Base-by-base conservation (phyloP, 345 rosid species). In the Boechera divaricarpa region DNA sequence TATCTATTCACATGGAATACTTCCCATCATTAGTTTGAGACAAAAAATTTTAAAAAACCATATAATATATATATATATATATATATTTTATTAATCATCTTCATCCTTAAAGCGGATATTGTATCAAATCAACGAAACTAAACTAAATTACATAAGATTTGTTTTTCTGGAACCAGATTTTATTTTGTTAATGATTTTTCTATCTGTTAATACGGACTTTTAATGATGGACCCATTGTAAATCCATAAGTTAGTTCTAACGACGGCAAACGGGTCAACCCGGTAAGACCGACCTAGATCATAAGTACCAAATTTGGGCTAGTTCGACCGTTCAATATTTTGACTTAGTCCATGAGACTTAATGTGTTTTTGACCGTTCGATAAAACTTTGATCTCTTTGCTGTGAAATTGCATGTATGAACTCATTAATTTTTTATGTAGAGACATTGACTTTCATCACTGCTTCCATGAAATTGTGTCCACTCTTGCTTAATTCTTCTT, bases 361-460 rank as follows among this genome's bases (percentile, higher is more conserved):
- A 45, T 45, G 51, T 45, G 51, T 45, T 6, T 45, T 45, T 39
- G 35, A 21, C 21, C 21, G 21, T 21, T 21, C 21, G 55, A 47
- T 47, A 54, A 48, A 44, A 33, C 12, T 66, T 33, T 33, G 52
- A n/a, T 69, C 15, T 39, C 26, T 39, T 68, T 28, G 51, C 29
- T 54, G 10, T 15, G 16, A 26, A 69, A n/a, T 54, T 38, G 24
- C 18, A 66, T 24, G 31, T 12, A 11, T 26, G 11, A 26, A 26
- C 10, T 6, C 55, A 53, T 10, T 10, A 7, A 11, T 35, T 2
- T 53, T 26, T 53, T 11, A 67, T 16, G 57, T 39, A 5, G 45
- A 26, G 35, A 16, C 10, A 49, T 11, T 31, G 6, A 24, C 31
- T 53, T 24, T 10, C 3, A 24, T 5, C 33, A 49, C 55, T 18